Evolutionary conservation across 108 stramenopile species (phyloP), one percentile per base, ranked within the genome.

Genomic region (Cyclostephanos invisitatus): DNA sequence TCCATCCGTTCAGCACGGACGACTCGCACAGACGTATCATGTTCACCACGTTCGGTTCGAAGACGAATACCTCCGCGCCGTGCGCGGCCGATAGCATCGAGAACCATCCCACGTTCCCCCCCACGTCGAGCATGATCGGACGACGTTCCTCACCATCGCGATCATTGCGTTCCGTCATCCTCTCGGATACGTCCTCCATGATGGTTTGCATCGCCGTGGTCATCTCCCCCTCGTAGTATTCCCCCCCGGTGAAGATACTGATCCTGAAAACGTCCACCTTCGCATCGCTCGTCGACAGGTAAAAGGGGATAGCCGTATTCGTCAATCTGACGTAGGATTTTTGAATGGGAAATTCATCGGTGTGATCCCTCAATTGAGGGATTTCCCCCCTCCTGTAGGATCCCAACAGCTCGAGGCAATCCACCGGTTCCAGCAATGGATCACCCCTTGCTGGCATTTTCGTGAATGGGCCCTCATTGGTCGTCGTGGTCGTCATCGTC

Each of bases 1-100:
- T 36, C 72, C 75, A 83, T 35, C 74, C 70, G 53, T 87, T 87
- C 36, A 77, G 47, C 11, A 60, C 25, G 35, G 82, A 56, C 9
- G 84, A 85, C 27, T 87, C 84, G 58, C 87, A 87, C 17, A 87
- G 59, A 48, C 87, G 29, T 5, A 85, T 55, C 29, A 83, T 59
- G 70, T 87, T 87, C 40, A 72, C 72, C 47, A 83, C 75, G 72
- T 87, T 87, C 0, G 83, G 83, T 64, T 87, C 87, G 42, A 85
- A 87, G 0, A 78, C 37, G 44, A 73, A 72, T 2, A 87, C 86
- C 42, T 79, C 68, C 27, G 82, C 80, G 11, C 78, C 81, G 44
- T 76, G 64, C 0, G 87, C 68, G 5, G 79, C 82, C 11, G 77
- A 47, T 1, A 87, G 35, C n/a, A 87, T 46, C 7, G 81, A 81